Evolutionary conservation across 257 asterid genomes (phyloP).

Genomic region (Galeopsis tetrahit): DNA sequence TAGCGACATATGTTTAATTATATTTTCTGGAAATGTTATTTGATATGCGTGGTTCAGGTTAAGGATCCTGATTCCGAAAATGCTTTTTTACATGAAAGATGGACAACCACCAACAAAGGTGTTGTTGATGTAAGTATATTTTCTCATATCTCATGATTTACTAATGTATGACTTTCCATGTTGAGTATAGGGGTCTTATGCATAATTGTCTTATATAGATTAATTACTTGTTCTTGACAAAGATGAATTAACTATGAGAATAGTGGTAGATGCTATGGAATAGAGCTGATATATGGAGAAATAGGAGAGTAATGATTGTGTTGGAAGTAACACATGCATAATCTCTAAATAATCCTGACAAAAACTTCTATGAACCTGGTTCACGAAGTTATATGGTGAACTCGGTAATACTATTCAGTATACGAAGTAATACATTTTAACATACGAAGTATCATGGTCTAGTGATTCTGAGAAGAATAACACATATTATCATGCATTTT

Average conservation of each 20-base stretch:
- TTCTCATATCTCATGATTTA: background rate
- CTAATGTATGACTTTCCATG: background rate
- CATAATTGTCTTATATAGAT: background rate
- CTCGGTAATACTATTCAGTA: too few relatives aligned
- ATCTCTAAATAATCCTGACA: background rate
- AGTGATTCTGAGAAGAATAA: too few relatives aligned
- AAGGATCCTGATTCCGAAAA: constrained; percentile 78
- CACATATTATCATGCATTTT: too few relatives aligned
- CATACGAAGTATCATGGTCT: too few relatives aligned
- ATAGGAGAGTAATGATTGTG: constrained; percentile 1
- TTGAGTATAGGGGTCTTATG: background rate
- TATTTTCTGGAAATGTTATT: constrained; percentile 24
- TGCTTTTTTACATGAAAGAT: constrained; percentile 51
- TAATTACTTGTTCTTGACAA: background rate
- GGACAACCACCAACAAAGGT: constrained; percentile 56
- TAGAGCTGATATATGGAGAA: background rate
- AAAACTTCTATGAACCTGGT: too few relatives aligned
- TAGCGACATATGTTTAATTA: background rate
- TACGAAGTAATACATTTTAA: too few relatives aligned
- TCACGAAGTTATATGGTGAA: too few relatives aligned
- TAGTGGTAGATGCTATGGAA: background rate
- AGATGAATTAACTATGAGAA: background rate
- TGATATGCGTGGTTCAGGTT: constrained; percentile 55
- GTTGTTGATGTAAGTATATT: constrained; percentile 53
- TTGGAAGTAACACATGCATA: background rate